Evolutionary conservation across 139 green algal species (phyloP), one percentile per base, ranked within the genome.

Genomic region (Penium margaritaceum): DNA sequence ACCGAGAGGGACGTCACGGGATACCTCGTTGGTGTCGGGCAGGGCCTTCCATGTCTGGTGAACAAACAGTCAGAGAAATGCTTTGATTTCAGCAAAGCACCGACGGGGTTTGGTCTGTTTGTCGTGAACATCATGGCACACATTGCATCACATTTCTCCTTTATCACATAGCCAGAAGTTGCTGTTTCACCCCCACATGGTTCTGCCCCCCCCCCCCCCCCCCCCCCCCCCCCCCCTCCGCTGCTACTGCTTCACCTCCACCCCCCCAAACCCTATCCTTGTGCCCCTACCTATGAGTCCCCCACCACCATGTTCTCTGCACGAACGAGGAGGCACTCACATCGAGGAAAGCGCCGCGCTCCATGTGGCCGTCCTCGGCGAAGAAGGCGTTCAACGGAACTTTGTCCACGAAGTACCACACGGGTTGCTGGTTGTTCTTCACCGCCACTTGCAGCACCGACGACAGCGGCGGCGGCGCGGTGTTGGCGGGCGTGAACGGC

Each of bases 391-490:
- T 70, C 44, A 93, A 68, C 15, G 84, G 72, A 2, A 96, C 38
- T 47, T 36, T 57, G 73, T 94, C 90, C 4, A 79, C 79, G 63
- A 95, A 90, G 81, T 97, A 97, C 46, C 92, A 81, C 70, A 97
- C 92, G 12, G 89, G 89, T 63, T 90, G 81, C 80, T 95, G 85
- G 66, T 85, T 88, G 58, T 79, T 88, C 73, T 92, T 91, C 35
- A 95, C 65, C 17, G 90, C 90, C 46, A 95, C 80, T 82, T 95
- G 90, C 15, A 91, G 69, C 15, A 67, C 51, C 4, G 76, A 35
- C 4, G 21, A 79, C 17, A 65, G 65, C 37, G 82, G 80, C 32
- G 44, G 67, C 2, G 64, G 73, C 1, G n/a, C n/a, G n/a, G n/a
- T n/a, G n/a, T n/a, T n/a, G n/a, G n/a, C n/a, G n/a, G n/a, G n/a